Conservation (phyloP, 176 grass and related monocot genomes). For the barley (Hordeum vulgare) region MorexV3_pseudomolecules_assembly NC_058519.1:181816897-181817396, state of each 20-base stretch:
- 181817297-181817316: slow-evolving; percentile 1
- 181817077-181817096: background rate
- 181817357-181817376: background rate
- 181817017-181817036: background rate
- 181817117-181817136: background rate
- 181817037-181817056: background rate
- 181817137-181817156: background rate
- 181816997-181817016: background rate
- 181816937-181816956: background rate
- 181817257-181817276: background rate
- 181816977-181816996: background rate
- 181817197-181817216: background rate
- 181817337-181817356: background rate
- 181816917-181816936: background rate
- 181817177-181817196: background rate
- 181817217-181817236: background rate
- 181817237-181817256: background rate
- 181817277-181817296: background rate
- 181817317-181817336: background rate
- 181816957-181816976: background rate
- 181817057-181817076: background rate
- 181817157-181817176: background rate
- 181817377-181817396: background rate
- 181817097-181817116: slow-evolving; percentile 3
- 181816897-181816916: too few species aligned